A percentile compares a stretch with the other conserved stretches of the same genome.
These are phyloP conservation scores for Schizosaccharomyces cryophilus DNA, from an alignment of 805 yeast genomes.

Conservation along the genomic window DNA sequence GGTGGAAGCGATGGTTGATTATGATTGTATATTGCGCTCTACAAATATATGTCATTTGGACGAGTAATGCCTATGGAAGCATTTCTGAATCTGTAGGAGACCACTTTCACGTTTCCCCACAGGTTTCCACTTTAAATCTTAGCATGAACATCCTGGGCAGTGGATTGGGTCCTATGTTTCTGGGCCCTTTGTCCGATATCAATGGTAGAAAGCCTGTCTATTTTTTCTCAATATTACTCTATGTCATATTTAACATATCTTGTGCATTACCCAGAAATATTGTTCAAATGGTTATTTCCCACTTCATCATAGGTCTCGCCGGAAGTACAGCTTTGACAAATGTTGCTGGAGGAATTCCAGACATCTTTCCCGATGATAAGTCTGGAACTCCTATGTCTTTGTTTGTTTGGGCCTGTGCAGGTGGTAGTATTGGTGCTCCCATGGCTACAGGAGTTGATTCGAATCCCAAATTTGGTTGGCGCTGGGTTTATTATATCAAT, in stretches of 20 bases:
- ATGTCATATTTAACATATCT: background rate
- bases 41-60: background rate
- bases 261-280: background rate
- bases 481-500: conserved; percentile 51
- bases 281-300: background rate
- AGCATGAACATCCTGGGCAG: conserved; percentile 16
- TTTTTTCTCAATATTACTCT: background rate
- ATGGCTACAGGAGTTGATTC: conserved; percentile 27
- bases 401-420: conserved; percentile 19
- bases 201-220: conserved; percentile 1
- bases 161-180: background rate
- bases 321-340: conserved; percentile 1
- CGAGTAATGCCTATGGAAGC: background rate
- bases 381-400: conserved; percentile 41
- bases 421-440: conserved; percentile 32
- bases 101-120: conserved; percentile 33
- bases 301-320: background rate
- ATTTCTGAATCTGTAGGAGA: conserved; percentile 13
- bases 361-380: background rate
- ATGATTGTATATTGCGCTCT: background rate
- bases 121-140: conserved; percentile 46
- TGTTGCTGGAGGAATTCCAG: background rate
- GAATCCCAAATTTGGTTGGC: conserved; percentile 36
- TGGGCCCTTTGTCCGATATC: conserved; percentile 1
- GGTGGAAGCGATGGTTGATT: conserved; percentile 1